These are phyloP conservation scores for Boletus pseudo-olivaceus DNA, from an alignment of 768 basidiomycete species.

Conservation along the genomic window DNA sequence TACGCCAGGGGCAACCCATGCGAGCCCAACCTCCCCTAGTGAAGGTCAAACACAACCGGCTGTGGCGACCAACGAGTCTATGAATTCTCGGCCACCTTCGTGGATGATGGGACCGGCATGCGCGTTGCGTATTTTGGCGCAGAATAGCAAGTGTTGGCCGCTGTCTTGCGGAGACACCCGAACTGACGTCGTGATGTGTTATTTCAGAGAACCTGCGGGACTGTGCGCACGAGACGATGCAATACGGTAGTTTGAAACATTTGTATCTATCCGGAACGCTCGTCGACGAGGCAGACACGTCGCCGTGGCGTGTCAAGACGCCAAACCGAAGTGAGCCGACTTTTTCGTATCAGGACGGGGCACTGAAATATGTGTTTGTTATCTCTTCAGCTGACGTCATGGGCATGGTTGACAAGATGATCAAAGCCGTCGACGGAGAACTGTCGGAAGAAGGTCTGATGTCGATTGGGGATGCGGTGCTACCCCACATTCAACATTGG, in stretches of 20 bases:
- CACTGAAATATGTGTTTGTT: not conserved
- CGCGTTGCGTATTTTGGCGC: slow-evolving; percentile 20
- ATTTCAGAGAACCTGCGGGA: slow-evolving; percentile 11
- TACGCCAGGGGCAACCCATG: not conserved
- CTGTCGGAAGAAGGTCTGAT: slow-evolving; percentile 16
- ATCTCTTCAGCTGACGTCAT: slow-evolving; percentile 11
- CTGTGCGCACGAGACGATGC: not conserved
- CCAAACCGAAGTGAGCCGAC: slow-evolving; percentile 14
- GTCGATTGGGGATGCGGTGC: slow-evolving; percentile 13
- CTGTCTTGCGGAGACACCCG: not conserved
- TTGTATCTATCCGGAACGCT: slow-evolving; percentile 15
- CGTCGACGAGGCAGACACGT: slow-evolving; percentile 13
- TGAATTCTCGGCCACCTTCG: slow-evolving; percentile 4
- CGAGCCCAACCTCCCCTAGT: not conserved
- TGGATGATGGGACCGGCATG: slow-evolving; percentile 26
- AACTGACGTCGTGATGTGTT: not conserved
- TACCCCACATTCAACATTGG: slow-evolving; percentile 22
- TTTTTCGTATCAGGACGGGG: not conserved
- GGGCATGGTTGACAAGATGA: slow-evolving; percentile 18
- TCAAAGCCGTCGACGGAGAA: slow-evolving; percentile 16
- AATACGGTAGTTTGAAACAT: slow-evolving; percentile 18
- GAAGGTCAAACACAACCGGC: not conserved
- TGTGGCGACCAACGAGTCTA: not conserved
- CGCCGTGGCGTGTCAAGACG: slow-evolving; percentile 12
- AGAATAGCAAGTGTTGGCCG: slow-evolving; percentile 3